A percentile compares a stretch with the other conserved stretches of the same genome.
Evolutionary conservation across 257 asterid species (phyloP).

Genomic region (Fraxinus cuspidata): DNA sequence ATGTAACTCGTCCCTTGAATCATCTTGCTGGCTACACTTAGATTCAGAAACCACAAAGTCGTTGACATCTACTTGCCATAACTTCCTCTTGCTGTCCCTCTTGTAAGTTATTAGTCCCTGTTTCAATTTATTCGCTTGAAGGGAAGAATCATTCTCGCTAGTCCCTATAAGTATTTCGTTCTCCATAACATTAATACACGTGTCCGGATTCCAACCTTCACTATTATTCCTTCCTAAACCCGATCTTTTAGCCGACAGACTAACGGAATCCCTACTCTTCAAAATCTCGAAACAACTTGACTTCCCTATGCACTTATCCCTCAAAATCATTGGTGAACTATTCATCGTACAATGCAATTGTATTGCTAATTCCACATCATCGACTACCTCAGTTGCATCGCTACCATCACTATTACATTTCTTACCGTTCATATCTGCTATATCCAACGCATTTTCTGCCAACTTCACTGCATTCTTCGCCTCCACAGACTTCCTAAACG

Average conservation of each 20-base stretch:
- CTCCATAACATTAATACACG: slow-evolving; percentile 24
- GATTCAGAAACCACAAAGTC: slow-evolving; percentile 15
- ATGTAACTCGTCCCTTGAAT: slow-evolving; percentile 6
- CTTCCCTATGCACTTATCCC: slow-evolving; percentile 31
- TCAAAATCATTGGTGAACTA: slow-evolving; percentile 53
- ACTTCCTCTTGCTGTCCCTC: slow-evolving; percentile 40
- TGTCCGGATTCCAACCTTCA: slow-evolving; percentile 37
- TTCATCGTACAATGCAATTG: slow-evolving; percentile 61
- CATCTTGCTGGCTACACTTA: slow-evolving; percentile 22
- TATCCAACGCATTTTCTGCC: slow-evolving; percentile 27
- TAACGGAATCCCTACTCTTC: slow-evolving; percentile 31
- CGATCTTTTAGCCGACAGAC: slow-evolving; percentile 35
- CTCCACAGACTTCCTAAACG: slow-evolving; percentile 33
- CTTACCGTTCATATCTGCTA: slow-evolving; percentile 28
- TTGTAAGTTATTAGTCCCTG: slow-evolving; percentile 36
- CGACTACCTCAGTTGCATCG: slow-evolving; percentile 35
- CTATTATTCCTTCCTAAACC: slow-evolving; percentile 25
- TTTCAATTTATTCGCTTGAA: slow-evolving; percentile 24
- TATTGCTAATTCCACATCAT: slow-evolving; percentile 59
- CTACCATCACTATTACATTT: slow-evolving; percentile 29
- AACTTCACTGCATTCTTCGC: slow-evolving; percentile 31
- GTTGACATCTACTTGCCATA: slow-evolving; percentile 33
- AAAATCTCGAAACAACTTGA: slow-evolving; percentile 29
- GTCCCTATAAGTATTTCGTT: slow-evolving; percentile 29
- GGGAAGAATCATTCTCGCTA: slow-evolving; percentile 22